phyloP scores from a whole-genome alignment of 352 stramenopile species.

The Globisporangium mamillatum region DNA sequence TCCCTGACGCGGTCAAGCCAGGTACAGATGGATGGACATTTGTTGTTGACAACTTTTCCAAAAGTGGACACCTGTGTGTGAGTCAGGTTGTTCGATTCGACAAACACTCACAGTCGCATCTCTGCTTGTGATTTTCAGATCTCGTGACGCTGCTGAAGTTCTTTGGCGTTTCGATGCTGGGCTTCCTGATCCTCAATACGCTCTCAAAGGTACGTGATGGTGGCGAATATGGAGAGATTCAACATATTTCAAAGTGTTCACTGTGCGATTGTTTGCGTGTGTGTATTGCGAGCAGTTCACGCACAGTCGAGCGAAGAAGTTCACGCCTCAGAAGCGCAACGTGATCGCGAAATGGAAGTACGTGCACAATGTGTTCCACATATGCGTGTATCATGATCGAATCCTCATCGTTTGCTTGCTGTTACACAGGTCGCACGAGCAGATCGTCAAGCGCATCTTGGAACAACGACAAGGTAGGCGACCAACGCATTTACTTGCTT shows the following conservation, averaged over 20 bases:
- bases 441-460: slow-evolving; percentile 33
- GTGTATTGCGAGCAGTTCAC: slow-evolving; percentile 29
- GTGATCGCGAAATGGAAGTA: slow-evolving; percentile 42
- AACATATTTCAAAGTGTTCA: neutral
- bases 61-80: neutral
- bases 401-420: slow-evolving; percentile 1
- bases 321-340: slow-evolving; percentile 31
- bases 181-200: slow-evolving; percentile 39
- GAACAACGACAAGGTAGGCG: slow-evolving; percentile 33
- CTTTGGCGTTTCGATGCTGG: slow-evolving; percentile 29
- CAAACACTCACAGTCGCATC: slow-evolving; percentile 2
- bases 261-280: neutral
- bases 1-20: slow-evolving; percentile 24
- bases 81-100: neutral
- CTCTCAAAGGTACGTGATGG: slow-evolving; percentile 31
- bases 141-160: slow-evolving; percentile 36
- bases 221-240: neutral
- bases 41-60: neutral
- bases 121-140: slow-evolving; percentile 11
- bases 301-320: slow-evolving; percentile 33
- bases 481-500: neutral
- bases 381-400: neutral
- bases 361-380: neutral
- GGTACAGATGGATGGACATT: slow-evolving; percentile 14
- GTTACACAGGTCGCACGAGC: slow-evolving; percentile 31